Evolutionary conservation across 257 asterid species (phyloP), one percentile per base, ranked within the genome.

Genomic region (Solanum tacnaense): DNA sequence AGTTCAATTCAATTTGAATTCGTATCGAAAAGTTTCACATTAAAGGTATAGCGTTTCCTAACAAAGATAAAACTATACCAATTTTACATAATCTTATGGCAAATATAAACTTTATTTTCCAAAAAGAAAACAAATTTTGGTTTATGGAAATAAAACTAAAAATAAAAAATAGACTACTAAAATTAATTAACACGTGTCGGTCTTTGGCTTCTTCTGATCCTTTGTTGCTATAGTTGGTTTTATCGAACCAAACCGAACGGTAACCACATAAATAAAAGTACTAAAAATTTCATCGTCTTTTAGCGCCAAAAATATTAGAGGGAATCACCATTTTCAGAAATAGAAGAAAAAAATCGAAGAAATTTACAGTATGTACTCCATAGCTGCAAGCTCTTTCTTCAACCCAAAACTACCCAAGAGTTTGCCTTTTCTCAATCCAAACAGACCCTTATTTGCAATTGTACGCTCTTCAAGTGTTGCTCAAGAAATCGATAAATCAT

Each of bases 401-500:
- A 87, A 70, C 86, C 90, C 84, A 84, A 89, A 87, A 86, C 44
- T 91, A 90, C 32, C 20, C 41, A 46, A 18, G 29, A 49, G 18
- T 88, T 32, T 52, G 5, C 83, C 85, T 67, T 81, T 39, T 90
- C 92, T 13, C 90, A 88, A 13, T 88, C 90, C n/a, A 62, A 88
- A 29, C 86, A 39, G 86, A 87, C 88, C 73, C 29, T 89, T 89
- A 65, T 46, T 71, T 73, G 3, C 29, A 52, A 86, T 86, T 5
- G 81, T 87, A 16, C 88, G 86, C 35, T 84, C 91, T 84, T 93
- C 95, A 36, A 90, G 91, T 89, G 70, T 87, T 89, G 89, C 67
- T 15, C 73, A 90, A 34, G 92, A 89, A 83, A 68, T 84, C 68
- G 72, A 89, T 27, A 65, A 70, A 36, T 70, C 90, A 13, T 13